Percentiles rank a stretch among this genome's conserved stretches.
Conservation (phyloP, 768 basidiomycete species). For the Suillus subaureus region DNA sequence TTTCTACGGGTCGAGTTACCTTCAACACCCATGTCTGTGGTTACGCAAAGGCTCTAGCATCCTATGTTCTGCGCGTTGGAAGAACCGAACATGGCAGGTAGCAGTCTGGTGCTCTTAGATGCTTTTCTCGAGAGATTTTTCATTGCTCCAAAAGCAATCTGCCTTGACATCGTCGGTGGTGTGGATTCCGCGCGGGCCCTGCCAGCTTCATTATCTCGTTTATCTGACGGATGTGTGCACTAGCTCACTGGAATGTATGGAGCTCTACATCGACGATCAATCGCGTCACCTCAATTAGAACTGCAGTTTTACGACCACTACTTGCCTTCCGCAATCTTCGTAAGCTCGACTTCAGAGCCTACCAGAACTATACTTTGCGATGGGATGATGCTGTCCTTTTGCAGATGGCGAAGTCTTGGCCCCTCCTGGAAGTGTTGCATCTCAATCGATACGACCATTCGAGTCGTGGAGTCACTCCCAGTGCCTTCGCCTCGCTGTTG, state of each 20-base stretch:
- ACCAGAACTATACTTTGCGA: not conserved
- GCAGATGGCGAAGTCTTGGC: slow-evolving; percentile 9
- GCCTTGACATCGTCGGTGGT: not conserved
- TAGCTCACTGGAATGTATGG: not conserved
- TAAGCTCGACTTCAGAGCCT: not conserved
- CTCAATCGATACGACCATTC: not conserved
- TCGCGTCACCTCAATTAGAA: not conserved
- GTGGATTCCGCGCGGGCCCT: not conserved
- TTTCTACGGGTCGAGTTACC: not conserved
- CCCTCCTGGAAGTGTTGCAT: not conserved
- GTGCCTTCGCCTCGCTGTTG: not conserved
- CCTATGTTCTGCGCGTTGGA: not conserved
- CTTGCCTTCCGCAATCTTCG: not conserved
- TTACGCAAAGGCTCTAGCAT: not conserved
- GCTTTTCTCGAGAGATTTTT: not conserved
- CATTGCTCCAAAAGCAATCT: not conserved
- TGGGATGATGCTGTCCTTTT: not conserved
- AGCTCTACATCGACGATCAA: not conserved
- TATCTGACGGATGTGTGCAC: not conserved
- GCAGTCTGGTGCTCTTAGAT: not conserved
- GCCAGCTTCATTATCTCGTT: not conserved
- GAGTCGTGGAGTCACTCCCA: not conserved
- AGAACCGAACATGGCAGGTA: not conserved
- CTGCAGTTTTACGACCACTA: not conserved
- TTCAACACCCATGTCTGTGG: not conserved